phyloP scores from a whole-genome alignment of 2,329 filamentous ascomycete genomes.

The Hysterium pulicare region DNA sequence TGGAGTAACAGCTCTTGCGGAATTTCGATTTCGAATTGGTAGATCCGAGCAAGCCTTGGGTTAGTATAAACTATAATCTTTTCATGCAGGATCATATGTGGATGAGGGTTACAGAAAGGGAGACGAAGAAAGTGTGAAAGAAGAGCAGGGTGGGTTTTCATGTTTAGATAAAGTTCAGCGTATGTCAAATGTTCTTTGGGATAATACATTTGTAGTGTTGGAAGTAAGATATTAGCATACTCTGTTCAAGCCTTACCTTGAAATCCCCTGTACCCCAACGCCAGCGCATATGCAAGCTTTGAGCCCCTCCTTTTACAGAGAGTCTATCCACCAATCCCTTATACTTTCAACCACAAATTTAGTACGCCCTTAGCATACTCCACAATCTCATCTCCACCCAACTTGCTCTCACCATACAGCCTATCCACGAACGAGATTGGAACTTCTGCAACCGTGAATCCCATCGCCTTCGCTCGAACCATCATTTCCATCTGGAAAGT shows the following conservation, averaged over 20 bases:
- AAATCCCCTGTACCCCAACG: not conserved
- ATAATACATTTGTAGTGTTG: no score
- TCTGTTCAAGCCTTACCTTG: not conserved
- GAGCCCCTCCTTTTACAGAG: not conserved
- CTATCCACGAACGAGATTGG: slow-evolving; percentile 96
- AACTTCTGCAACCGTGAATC: slow-evolving; percentile 88
- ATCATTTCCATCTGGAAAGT: slow-evolving; percentile 99
- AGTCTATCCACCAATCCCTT: no score
- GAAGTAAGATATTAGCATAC: no score
- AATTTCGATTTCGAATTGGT: slow-evolving; percentile 11
- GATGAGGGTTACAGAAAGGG: slow-evolving; percentile 10
- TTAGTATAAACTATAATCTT: slow-evolving; percentile 9
- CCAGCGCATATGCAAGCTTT: not conserved
- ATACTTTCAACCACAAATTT: slow-evolving; percentile 50
- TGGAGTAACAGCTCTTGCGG: slow-evolving; percentile 5
- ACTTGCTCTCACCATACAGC: slow-evolving; percentile 90
- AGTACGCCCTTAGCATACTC: slow-evolving; percentile 76
- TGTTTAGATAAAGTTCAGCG: no score
- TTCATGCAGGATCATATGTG: slow-evolving; percentile 12
- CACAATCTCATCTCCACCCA: slow-evolving; percentile 92
- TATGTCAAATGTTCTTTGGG: no score
- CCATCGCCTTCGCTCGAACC: slow-evolving; percentile 94
- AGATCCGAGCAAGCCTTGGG: slow-evolving; percentile 9
- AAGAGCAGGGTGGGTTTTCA: no score
- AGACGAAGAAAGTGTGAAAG: not conserved